Evolutionary conservation across 208 protist species (phyloP), one percentile per base, ranked within the genome.

Genomic region (Phytomonas sp.): DNA sequence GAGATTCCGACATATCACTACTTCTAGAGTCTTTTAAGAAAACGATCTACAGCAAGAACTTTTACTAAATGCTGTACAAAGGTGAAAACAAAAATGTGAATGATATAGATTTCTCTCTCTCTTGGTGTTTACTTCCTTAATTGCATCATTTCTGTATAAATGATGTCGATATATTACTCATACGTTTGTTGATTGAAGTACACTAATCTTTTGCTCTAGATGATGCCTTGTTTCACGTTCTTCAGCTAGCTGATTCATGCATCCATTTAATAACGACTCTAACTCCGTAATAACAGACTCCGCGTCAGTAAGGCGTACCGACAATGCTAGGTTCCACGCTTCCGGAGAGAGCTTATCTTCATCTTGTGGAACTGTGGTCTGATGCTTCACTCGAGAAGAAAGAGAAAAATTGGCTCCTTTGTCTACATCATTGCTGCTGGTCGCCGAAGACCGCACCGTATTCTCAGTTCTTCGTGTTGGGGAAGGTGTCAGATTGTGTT

Each of bases 261-360:
- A 75, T n/a, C 63, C 37, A 16, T 65, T 69, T 30, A 83, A 69
- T 1, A 69, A 67, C 14, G 60, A 52, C 60, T 78, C 75, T 56
- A 82, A 61, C 29, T 80, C 67, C 40, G 66, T 59, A 23, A 81
- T 77, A n/a, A 83, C 65, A 32, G 70, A 66, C 40, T 81, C 78
- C 14, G 73, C 71, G 33, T 82, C 74, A 29, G 71, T 72, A 8
- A 85, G 70, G 19, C 75, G 79, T 32, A 75, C 75, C 37, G 69
- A 76, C 33, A 83, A 69, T 10, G 73, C 78, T 29, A 77, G 59
- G 69, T 79, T 83, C 26, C 74, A 68, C 16, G 78, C 78, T 4
- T 61, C 68, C 16, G 79, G 75, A 4, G 61, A 60, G 37, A 56
- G 45, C 0, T 56, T 56, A 0, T 12, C 45, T 26, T 26, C 16